A percentile compares a stretch with the other conserved stretches of the same genome.
These are phyloP conservation scores for Solanum etuberosum DNA, from an alignment of 257 asterid species.

Conservation along the genomic window DNA sequence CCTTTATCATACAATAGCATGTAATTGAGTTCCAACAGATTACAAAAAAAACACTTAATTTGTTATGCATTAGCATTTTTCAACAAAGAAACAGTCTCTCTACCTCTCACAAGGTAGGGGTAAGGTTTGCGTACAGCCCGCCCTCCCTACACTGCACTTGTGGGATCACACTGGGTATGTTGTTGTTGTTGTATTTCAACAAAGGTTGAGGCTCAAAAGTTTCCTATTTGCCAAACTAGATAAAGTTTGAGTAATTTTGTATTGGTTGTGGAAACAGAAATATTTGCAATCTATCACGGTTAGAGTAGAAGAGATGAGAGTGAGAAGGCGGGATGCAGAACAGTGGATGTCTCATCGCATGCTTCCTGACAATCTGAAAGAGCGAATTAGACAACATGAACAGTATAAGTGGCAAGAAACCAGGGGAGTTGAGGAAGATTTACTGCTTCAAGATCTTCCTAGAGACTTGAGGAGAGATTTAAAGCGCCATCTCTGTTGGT, in stretches of 20 bases:
- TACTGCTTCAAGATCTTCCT: not conserved
- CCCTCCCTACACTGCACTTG: not conserved
- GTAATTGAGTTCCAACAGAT: not conserved
- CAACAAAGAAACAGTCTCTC: not conserved
- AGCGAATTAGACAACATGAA: not conserved
- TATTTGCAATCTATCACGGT: not conserved
- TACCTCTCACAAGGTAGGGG: not conserved
- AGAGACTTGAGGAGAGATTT: constrained; percentile 2
- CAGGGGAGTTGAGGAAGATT: not conserved
- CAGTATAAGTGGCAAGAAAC: not conserved
- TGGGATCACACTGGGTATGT: not conserved
- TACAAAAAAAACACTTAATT: not conserved
- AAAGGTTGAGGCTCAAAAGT: not conserved
- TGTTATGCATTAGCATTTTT: not conserved
- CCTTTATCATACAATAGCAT: not conserved
- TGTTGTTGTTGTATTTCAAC: not conserved
- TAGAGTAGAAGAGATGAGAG: not conserved
- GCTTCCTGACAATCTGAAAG: not conserved
- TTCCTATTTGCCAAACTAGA: not conserved
- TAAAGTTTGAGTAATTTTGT: not conserved
- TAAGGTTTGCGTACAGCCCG: not conserved
- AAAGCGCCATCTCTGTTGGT: constrained; percentile 7
- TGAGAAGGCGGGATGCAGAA: not conserved
- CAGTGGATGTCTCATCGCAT: constrained; percentile 2
- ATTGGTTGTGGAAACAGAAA: not conserved